phyloP scores from a whole-genome alignment of 371 early-diverging fungal genomes.

The Mortierella sp. region DNA sequence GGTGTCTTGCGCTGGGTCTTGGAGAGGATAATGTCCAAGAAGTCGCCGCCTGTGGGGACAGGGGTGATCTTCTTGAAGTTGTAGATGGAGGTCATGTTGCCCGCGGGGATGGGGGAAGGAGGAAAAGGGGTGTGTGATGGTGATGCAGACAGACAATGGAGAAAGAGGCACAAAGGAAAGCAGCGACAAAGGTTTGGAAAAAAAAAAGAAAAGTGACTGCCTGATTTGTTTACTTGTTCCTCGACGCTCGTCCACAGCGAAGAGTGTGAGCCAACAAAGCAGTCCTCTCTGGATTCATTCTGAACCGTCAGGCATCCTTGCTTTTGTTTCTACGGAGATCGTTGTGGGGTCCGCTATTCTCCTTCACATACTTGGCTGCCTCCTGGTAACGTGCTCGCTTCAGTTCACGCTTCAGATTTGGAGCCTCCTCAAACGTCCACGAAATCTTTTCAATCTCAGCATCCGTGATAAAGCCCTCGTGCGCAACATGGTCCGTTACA shows the following conservation, averaged over 20 bases:
- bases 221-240: neutral
- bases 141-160: neutral
- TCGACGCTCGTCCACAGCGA: neutral
- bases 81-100: constrained; percentile 75
- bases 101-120: neutral
- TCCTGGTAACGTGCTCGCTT: constrained; percentile 43
- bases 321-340: neutral
- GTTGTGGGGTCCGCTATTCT: constrained; percentile 21
- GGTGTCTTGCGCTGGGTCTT: constrained; percentile 99
- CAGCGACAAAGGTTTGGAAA: neutral
- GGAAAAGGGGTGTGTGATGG: neutral
- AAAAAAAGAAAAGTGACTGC: constrained; percentile 8
- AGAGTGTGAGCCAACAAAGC: neutral
- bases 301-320: neutral
- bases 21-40: constrained; percentile 98
- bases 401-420: constrained; percentile 27
- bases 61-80: constrained; percentile 99
- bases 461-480: constrained; percentile 45
- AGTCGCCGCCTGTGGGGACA: constrained; percentile 95
- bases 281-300: neutral
- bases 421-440: constrained; percentile 16
- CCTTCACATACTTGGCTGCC: constrained; percentile 49
- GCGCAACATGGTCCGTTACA: constrained; percentile 39
- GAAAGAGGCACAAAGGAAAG: constrained; percentile 2
- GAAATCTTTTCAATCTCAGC: constrained; percentile 38